Evolutionary conservation across 2,329 filamentous ascomycete species (phyloP).

Genomic region (Aureobasidium subglaciale): DNA sequence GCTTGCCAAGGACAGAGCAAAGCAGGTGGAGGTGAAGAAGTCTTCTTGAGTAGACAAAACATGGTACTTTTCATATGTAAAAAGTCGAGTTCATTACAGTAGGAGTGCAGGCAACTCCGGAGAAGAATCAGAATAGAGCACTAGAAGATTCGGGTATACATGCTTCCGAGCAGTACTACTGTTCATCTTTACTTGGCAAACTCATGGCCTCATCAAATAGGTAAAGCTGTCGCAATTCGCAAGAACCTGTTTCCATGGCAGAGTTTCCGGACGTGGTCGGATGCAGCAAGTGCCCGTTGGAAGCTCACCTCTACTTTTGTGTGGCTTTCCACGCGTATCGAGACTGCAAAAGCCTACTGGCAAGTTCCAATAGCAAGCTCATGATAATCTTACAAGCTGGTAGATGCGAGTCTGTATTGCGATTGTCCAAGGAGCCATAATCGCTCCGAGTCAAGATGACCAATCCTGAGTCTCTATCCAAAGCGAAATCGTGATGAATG

Average conservation of each 20-base stretch:
- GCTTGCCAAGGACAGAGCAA: slow-evolving; percentile 62
- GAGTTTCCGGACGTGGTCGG: neutral
- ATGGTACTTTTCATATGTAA: neutral
- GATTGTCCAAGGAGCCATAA: too few relatives aligned
- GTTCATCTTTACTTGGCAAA: neutral
- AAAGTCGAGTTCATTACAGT: neutral
- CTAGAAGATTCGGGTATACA: neutral
- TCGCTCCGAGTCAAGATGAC: too few relatives aligned
- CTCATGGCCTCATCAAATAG: neutral
- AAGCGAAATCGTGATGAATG: neutral
- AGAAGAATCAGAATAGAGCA: neutral
- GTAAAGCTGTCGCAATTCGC: neutral
- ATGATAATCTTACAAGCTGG: neutral
- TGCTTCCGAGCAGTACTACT: neutral
- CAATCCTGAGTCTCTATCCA: neutral
- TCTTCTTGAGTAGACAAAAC: neutral
- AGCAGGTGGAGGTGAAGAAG: slow-evolving; percentile 7
- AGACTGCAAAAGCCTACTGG: neutral
- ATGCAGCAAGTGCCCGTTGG: neutral
- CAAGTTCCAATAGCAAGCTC: neutral
- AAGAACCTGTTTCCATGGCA: neutral
- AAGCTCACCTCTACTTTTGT: neutral
- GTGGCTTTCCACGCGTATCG: slow-evolving; percentile 10
- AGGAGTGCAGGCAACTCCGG: neutral
- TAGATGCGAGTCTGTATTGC: too few relatives aligned